Evolutionary conservation across 2,329 filamentous ascomycete genomes (phyloP).

Genomic region (Fusarium newnesense): DNA sequence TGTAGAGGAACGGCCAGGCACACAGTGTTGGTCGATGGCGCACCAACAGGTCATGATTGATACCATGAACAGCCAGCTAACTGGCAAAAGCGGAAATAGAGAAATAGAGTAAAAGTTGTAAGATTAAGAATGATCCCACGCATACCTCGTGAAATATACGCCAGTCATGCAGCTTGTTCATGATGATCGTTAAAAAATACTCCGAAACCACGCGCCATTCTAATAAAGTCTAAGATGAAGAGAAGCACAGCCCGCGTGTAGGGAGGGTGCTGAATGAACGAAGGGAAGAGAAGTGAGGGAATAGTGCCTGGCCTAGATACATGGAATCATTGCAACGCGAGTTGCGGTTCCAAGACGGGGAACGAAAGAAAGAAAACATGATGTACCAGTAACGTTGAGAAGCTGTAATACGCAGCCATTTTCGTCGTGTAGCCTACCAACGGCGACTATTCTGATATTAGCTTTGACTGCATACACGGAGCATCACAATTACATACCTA

Average conservation of each 20-base stretch:
- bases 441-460: constrained; percentile 47
- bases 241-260: constrained; percentile 11
- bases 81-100: constrained; percentile 2
- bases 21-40: constrained; percentile 19
- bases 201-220: constrained; percentile 39
- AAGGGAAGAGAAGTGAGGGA: constrained; percentile 8
- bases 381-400: constrained; percentile 25
- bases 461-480: neutral
- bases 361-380: constrained; percentile 20
- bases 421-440: constrained; percentile 42
- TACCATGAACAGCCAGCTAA: constrained; percentile 17
- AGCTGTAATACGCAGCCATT: neutral
- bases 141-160: constrained; percentile 50
- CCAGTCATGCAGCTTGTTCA: constrained; percentile 45
- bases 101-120: constrained; percentile 21
- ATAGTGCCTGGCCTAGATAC: constrained; percentile 36
- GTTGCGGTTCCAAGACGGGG: constrained; percentile 12
- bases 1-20: constrained; percentile 29
- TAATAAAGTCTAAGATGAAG: constrained; percentile 27
- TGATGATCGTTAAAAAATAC: constrained; percentile 42
- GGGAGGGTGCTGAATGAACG: neutral
- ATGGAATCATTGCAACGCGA: constrained; percentile 23
- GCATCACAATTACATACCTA: constrained; percentile 42
- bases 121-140: constrained; percentile 46
- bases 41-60: constrained; percentile 19